Conservation (phyloP, 148 eudicot genomes). For the Rhododendron henanense region DNA sequence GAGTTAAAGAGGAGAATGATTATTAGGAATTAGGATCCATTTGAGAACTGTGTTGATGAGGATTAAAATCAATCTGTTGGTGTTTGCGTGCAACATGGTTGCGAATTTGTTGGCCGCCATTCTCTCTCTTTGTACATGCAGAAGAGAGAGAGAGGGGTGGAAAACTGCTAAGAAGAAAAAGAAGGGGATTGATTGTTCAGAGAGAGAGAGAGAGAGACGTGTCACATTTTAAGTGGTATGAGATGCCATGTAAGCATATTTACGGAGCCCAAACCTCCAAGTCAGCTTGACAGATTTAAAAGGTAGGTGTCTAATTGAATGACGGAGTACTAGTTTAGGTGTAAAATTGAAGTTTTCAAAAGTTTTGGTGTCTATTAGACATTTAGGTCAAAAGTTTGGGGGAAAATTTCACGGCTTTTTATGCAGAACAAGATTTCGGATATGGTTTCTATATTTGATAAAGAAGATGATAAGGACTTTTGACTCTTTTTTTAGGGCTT, state of each 20-base stretch:
- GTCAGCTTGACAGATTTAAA: too few species aligned
- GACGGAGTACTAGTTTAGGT: too few species aligned
- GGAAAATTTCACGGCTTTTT: neutral
- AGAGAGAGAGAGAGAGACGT: neutral
- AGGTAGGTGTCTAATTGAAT: too few species aligned
- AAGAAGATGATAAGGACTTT: neutral
- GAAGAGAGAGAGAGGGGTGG: slow-evolving; percentile 1
- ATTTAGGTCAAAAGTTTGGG: too few species aligned
- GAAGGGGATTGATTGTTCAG: neutral
- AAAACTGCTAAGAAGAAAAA: neutral
- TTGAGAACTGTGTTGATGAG: slow-evolving; percentile 65
- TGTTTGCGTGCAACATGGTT: slow-evolving; percentile 52
- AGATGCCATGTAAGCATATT: too few species aligned
- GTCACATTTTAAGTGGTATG: too few species aligned
- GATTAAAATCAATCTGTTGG: slow-evolving; percentile 53
- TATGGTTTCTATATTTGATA: neutral
- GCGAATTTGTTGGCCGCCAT: slow-evolving; percentile 78
- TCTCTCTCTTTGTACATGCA: slow-evolving; percentile 24
- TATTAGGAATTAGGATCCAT: slow-evolving; percentile 73
- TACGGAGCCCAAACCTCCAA: too few species aligned
- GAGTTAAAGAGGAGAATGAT: slow-evolving; percentile 68
- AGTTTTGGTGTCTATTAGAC: too few species aligned
- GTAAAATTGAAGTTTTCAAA: too few species aligned
- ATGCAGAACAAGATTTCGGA: neutral
- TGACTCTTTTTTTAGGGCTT: neutral